phyloP scores from a whole-genome alignment of 495 filamentous ascomycete species.

The Oidiodendron maius region DNA sequence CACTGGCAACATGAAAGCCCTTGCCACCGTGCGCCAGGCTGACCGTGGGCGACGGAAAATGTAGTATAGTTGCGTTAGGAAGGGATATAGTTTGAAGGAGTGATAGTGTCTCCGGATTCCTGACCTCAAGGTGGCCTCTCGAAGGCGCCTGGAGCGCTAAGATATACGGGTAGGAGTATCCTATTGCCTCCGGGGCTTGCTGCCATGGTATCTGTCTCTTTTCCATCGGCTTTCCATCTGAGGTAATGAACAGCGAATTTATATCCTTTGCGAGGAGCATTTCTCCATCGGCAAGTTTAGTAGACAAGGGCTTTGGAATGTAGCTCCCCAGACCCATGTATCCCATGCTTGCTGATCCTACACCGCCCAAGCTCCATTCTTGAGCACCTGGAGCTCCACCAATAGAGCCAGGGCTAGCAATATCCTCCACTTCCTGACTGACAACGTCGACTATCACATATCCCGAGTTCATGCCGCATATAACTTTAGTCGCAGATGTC shows the following conservation, averaged over 20 bases:
- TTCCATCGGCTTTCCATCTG: constrained; percentile 72
- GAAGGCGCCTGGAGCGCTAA: constrained; percentile 76
- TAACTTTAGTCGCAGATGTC: constrained; percentile 76
- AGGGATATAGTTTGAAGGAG: constrained; percentile 80
- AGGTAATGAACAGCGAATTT: constrained; percentile 87
- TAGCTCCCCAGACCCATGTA: constrained; percentile 92
- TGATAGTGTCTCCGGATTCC: constrained; percentile 87
- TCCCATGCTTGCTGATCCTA: constrained; percentile 70
- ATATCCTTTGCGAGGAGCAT: constrained; percentile 91
- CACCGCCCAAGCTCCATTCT: constrained; percentile 55
- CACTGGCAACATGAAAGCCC: constrained; percentile 84
- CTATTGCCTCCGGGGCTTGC: constrained; percentile 79
- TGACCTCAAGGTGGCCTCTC: constrained; percentile 82
- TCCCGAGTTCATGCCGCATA: constrained; percentile 81
- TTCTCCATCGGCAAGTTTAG: constrained; percentile 74
- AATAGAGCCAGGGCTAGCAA: constrained; percentile 72
- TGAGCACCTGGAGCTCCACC: constrained; percentile 58
- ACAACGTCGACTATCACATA: constrained; percentile 88
- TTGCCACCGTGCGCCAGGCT: constrained; percentile 92
- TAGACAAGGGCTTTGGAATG: constrained; percentile 83
- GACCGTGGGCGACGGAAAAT: constrained; percentile 91
- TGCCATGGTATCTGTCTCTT: constrained; percentile 89
- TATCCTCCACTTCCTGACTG: constrained; percentile 59
- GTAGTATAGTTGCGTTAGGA: constrained; percentile 71
- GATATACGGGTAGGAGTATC: constrained; percentile 94